Conservation (phyloP, 345 rosid genomes). For the Kandelia obovata region DNA sequence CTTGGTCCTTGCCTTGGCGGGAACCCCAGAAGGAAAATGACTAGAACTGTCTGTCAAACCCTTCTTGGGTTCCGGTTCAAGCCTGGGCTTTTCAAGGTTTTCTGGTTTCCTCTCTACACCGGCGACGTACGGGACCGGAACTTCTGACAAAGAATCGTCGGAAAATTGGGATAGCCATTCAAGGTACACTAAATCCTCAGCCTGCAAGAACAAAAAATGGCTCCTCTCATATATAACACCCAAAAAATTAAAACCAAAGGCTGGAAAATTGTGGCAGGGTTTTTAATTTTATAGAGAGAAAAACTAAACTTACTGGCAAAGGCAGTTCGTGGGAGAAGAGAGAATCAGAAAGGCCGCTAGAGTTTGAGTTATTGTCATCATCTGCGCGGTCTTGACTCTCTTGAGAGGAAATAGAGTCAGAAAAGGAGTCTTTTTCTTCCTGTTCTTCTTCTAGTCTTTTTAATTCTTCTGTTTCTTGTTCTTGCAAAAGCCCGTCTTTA, state of each 20-base stretch:
- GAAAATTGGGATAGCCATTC: slow-evolving; percentile 59
- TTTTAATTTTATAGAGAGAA: not conserved
- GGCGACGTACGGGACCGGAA: slow-evolving; percentile 18
- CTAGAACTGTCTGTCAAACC: slow-evolving; percentile 11
- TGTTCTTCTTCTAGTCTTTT: slow-evolving; percentile 34
- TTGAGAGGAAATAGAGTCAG: slow-evolving; percentile 33
- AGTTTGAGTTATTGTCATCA: slow-evolving; percentile 39
- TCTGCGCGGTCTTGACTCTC: slow-evolving; percentile 16
- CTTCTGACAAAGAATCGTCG: slow-evolving; percentile 42
- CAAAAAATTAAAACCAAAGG: too few relatives aligned
- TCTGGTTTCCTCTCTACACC: slow-evolving; percentile 10
- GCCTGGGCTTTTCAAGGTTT: slow-evolving; percentile 9
- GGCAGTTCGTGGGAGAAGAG: slow-evolving; percentile 31
- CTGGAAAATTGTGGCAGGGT: not conserved
- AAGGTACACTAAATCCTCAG: slow-evolving; percentile 42
- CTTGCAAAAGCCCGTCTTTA: slow-evolving; percentile 14
- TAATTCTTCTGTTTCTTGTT: slow-evolving; percentile 20
- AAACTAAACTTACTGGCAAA: slow-evolving; percentile 32
- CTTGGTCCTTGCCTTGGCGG: slow-evolving; percentile 47
- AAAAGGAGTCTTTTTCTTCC: slow-evolving; percentile 34
- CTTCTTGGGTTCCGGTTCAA: slow-evolving; percentile 20
- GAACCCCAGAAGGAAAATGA: slow-evolving; percentile 24
- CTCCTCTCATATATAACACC: not conserved
- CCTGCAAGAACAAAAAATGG: slow-evolving; percentile 21
- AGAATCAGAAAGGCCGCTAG: slow-evolving; percentile 23